Evolutionary conservation across 192 early-diverging fungal genomes (phyloP), one percentile per base, ranked within the genome.

Genomic region (Mortierella alpina): DNA sequence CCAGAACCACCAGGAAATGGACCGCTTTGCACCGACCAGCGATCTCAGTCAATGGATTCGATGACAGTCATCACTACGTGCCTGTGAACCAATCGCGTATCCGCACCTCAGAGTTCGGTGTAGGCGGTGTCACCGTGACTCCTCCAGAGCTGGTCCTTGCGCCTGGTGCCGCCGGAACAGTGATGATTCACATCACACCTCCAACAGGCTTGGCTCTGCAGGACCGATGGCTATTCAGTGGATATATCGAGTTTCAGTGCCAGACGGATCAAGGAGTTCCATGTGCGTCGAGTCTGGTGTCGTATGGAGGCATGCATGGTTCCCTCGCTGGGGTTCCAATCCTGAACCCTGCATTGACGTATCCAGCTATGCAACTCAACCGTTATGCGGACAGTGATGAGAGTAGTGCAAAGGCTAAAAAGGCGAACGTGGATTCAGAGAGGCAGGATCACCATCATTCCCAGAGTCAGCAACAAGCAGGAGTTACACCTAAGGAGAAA

Each of bases 291-390:
- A 77, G 75, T 54, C 6, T 77, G 1, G 63, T 77, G 0, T 77
- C 75, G 0, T 77, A 77, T n/a, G 75, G 75, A 6, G 75, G 75
- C 1, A 77, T 77, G 75, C 75, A 77, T 54, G 75, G 75, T 13
- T 55, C 22, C 7, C 23, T 77, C 2, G 53, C 62, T 10, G 75
- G 49, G 0, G 54, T 77, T 42, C 75, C 75, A 1, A 77, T 77
- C 44, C 14, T 77, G 49, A 77, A 77, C 17, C 68, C 75, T 3
- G 62, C 52, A 18, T 22, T 70, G 11, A 39, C 22, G 0, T 77
- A 77, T 42, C 75, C 75, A 12, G 68, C 62, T 15, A 9, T 77
- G 47, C n/a, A 47, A n/a, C 42, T 70, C 22, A 68, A 78, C 13
- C 68, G 75, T 4, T 64, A 57, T n/a, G 54, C 42, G 2, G 6